Base-by-base conservation (phyloP, 2,329 filamentous ascomycete genomes). In the Colletotrichum siamense region DNA sequence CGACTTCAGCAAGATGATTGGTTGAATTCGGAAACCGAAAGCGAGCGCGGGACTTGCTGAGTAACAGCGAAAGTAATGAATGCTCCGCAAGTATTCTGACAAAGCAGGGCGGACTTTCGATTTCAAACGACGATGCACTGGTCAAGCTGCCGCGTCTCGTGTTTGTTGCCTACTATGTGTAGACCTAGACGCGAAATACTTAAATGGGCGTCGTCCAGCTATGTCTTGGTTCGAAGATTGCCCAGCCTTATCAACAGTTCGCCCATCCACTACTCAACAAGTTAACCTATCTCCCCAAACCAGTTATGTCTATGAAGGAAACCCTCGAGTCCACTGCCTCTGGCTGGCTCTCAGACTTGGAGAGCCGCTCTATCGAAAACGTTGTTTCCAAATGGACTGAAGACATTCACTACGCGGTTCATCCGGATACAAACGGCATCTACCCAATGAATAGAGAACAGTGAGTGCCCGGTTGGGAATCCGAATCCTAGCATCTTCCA, bases 131-230 rank as follows among this genome's bases (percentile, higher is more conserved):
- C 36, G 0, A 44, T 44, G 0, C 36, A 9, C 16, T 18, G 8
- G 0, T 44, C 0, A 18, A 44, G 8, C 36, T 44, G 36, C 16
- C 16, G 36, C 16, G 16, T 44, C 0, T 18, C 5, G 36, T 44
- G 16, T 18, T 3, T 18, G 36, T 44, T 10, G 36, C 36, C 36
- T 44, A 6, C 16, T 3, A 44, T 44, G 36, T 6, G 8, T 44
- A 18, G 16, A 18, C 1, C 2, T 39, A 39, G 36, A 4, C 1
- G 1, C 2, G 8, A 44, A 10, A 6, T 44, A 10, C 1, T 6
- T 44, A 18, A 44, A 18, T 44, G 7, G 15, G 0, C 15, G 36
- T 18, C 1, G 1, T 6, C 5, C 16, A 0, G 36, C 0, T 0
- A 18, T 44, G 36, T 18, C 8, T 18, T 44, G 16, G 8, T 44